phyloP scores from a whole-genome alignment of 768 basidiomycete genomes.

The Rhizopogon vesiculosus region DNA sequence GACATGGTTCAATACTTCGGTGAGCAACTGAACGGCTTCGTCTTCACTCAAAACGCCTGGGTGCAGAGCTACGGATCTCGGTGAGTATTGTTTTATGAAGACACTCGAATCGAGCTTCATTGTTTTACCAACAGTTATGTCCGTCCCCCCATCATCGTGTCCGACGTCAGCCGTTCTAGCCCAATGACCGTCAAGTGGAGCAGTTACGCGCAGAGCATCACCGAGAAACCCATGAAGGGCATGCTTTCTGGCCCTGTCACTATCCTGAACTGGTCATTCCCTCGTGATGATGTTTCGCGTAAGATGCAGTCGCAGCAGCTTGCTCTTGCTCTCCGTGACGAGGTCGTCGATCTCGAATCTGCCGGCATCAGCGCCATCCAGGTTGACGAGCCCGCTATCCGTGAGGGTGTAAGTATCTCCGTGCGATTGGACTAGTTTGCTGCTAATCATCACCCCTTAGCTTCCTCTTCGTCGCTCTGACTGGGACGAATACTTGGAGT shows the following conservation, averaged over 20 bases:
- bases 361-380: constrained; percentile 97
- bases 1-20: constrained; percentile 99
- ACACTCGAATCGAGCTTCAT: constrained; percentile 6
- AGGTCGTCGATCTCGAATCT: constrained; percentile 94
- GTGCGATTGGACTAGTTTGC: not conserved
- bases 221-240: constrained; percentile 96
- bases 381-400: constrained; percentile 99
- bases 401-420: constrained; percentile 77
- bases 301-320: constrained; percentile 98
- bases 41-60: constrained; percentile 99
- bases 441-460: constrained; percentile 30
- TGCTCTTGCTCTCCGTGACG: constrained; percentile 95
- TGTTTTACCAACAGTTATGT: constrained; percentile 60
- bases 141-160: constrained; percentile 97
- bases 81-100: constrained; percentile 32
- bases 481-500: constrained; percentile 94
- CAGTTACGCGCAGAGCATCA: constrained; percentile 92
- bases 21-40: constrained; percentile 90
- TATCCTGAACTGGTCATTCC: constrained; percentile 99
- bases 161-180: constrained; percentile 88
- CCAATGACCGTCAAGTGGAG: constrained; percentile 98
- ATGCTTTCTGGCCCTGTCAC: constrained; percentile 99
- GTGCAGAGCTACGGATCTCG: constrained; percentile 99
- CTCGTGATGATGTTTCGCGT: constrained; percentile 93
- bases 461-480: constrained; percentile 94